These are phyloP conservation scores for Jatropha podagrica DNA, from an alignment of 441 rosid species.

Conservation along the genomic window DNA sequence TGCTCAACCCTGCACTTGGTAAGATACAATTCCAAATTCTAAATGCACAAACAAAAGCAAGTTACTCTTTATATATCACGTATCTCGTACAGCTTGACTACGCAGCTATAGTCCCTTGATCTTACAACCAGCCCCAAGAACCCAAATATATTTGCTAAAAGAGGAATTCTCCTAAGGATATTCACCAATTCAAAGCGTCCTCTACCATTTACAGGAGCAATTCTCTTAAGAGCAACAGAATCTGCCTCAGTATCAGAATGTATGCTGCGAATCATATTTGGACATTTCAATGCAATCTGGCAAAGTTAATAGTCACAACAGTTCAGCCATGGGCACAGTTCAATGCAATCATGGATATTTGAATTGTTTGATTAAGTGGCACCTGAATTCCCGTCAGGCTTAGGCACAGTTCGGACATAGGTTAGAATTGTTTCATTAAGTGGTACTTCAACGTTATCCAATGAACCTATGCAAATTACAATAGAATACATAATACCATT, in stretches of 20 bases:
- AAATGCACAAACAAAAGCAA: background rate
- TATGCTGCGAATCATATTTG: conserved; percentile 6
- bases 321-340: background rate
- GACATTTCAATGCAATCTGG: background rate
- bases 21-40: too few relatives aligned
- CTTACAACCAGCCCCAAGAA: background rate
- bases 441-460: conserved; percentile 85
- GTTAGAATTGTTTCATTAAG: conserved; percentile 47
- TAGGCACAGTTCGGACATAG: conserved; percentile 71
- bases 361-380: conserved; percentile 24
- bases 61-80: too few relatives aligned
- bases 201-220: conserved; percentile 24
- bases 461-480: conserved; percentile 66
- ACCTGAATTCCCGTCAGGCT: conserved; percentile 41
- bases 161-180: conserved; percentile 8
- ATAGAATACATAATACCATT: conserved; percentile 8
- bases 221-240: conserved; percentile 13
- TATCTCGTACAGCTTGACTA: background rate
- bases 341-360: background rate
- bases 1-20: too few relatives aligned
- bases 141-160: conserved; percentile 8
- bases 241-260: conserved; percentile 9
- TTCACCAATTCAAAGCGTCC: conserved; percentile 7
- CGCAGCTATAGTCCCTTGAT: background rate
- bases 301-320: background rate